Conservation (phyloP, 768 basidiomycete species). For the Termitomyces bulborhizus region DNA sequence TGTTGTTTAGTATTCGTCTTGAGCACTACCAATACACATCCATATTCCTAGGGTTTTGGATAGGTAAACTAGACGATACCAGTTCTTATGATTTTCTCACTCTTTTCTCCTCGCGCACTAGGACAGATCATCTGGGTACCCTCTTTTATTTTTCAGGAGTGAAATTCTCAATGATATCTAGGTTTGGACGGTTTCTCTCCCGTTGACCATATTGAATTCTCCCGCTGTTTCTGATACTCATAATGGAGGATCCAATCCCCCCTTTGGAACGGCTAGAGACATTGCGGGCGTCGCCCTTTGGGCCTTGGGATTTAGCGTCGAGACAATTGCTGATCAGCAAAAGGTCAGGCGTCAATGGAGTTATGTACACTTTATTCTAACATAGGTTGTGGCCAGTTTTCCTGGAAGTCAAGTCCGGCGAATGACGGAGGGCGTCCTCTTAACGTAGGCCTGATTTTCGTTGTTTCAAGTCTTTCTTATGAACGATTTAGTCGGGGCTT, state of each 20-base stretch:
- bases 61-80: neutral
- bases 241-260: conserved; percentile 40
- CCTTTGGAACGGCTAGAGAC: conserved; percentile 57
- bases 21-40: neutral
- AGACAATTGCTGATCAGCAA: neutral
- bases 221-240: conserved; percentile 49
- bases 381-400: neutral
- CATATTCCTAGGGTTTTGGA: neutral
- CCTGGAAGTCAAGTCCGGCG: neutral
- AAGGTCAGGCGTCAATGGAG: neutral
- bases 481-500: neutral
- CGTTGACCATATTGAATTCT: conserved; percentile 61
- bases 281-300: conserved; percentile 21
- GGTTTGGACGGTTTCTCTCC: conserved; percentile 47
- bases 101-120: neutral
- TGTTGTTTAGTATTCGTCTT: neutral
- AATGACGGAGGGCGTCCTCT: neutral
- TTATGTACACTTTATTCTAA: neutral
- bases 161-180: neutral
- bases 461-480: neutral
- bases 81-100: neutral
- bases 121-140: neutral
- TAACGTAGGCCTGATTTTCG: neutral
- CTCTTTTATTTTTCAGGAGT: neutral
- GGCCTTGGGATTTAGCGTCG: neutral